Base-by-base conservation (phyloP, 495 filamentous ascomycete genomes). In the Xeromyces bisporus region DNA sequence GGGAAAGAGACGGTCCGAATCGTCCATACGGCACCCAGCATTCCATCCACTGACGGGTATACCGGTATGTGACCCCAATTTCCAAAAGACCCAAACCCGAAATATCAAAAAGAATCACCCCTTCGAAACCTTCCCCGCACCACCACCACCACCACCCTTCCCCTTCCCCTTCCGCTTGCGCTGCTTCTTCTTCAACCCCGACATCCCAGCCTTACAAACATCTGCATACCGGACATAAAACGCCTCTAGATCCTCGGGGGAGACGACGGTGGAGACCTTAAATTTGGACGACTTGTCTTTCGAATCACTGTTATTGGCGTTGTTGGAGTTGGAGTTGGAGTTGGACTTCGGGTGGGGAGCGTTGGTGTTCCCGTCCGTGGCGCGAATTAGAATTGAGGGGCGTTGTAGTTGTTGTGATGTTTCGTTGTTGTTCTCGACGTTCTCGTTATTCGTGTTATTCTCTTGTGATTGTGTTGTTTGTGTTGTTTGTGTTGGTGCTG, bases 151-250 rank as follows among this genome's bases (percentile, higher is more conserved):
- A 28, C 42, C 50, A 3, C 47, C 59, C 59, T 71, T 80, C 52
- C 71, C 79, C 68, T 78, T 82, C 33, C 71, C 73, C 62, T 73
- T 73, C 30, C 64, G 80, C 64, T 86, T 93, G 42, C 83, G 66
- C 63, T 94, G 85, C 33, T 87, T 60, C 60, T 91, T 93, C 78
- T 93, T 96, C 62, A 97, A 43, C 12, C 66, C 71, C 16, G 69
- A 62, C 86, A 94, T 96, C 11, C 85, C 83, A 0, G 64, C 55
- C 59, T 89, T 94, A 51, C 84, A 92, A 5, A 82, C 65, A 42
- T 96, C 91, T n/a, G 84, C 85, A 54, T 96, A 97, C 24, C 70
- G 66, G 10, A 60, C 60, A 53, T 80, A 97, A 42, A 97, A 97
- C 0, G 49, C 56, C 23, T 92, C 83, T 3, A 94, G 53, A 2